These are phyloP conservation scores for Saturnispora dispora DNA, from an alignment of 805 yeast species.

Conservation along the genomic window DNA sequence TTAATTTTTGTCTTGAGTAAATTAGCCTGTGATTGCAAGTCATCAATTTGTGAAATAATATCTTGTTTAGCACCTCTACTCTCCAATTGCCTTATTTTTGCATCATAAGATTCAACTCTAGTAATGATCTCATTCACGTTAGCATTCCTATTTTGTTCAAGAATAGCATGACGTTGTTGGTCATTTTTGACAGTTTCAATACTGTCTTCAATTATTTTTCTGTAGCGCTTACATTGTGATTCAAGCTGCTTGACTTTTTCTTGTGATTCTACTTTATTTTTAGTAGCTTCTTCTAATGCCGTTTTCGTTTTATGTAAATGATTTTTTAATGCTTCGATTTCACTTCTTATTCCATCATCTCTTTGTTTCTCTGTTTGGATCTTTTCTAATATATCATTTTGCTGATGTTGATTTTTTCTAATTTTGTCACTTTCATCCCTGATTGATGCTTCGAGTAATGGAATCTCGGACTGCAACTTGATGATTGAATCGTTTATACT, in stretches of 20 bases:
- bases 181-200: conserved; percentile 54
- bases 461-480: conserved; percentile 28
- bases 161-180: conserved; percentile 42
- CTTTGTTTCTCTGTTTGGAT: conserved; percentile 49
- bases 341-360: conserved; percentile 65
- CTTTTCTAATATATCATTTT: conserved; percentile 25
- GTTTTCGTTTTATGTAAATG: conserved; percentile 39
- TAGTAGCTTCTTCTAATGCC: conserved; percentile 43
- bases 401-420: conserved; percentile 19
- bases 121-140: conserved; percentile 55
- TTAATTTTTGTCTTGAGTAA: conserved; percentile 70
- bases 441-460: conserved; percentile 28
- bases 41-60: conserved; percentile 86
- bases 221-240: conserved; percentile 29
- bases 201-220: conserved; percentile 1
- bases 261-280: conserved; percentile 28
- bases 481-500: conserved; percentile 34
- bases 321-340: conserved; percentile 49
- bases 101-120: conserved; percentile 46
- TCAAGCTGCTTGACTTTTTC: conserved; percentile 21
- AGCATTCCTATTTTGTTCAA: conserved; percentile 55
- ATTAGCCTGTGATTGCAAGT: conserved; percentile 78
- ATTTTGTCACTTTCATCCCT: conserved; percentile 22
- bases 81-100: conserved; percentile 58
- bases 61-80: conserved; percentile 70